Base-by-base conservation (phyloP, 2,329 filamentous ascomycete species). In the Xylaria sp. region DNA sequence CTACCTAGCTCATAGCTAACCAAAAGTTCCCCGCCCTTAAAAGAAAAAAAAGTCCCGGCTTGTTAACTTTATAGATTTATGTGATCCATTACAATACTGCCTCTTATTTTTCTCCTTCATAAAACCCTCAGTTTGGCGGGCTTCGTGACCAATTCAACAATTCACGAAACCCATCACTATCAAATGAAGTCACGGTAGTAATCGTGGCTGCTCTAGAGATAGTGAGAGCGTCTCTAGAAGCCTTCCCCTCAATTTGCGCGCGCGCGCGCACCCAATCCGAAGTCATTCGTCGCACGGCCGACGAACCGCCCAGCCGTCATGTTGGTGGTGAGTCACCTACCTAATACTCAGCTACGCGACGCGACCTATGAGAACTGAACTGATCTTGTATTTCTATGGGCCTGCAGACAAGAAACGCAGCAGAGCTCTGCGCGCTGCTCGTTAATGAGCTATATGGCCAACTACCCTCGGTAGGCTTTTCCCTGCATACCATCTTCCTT, bases 391-490 rank as follows among this genome's bases (percentile, higher is more conserved):
- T 2, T 44, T 31, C 61, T 8, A n/a, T 58, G 28, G 61, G 63
- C 50, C 56, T n/a, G 15, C 72, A 91, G 89, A 89, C 89, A 70
- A 90, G 94, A 84, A 88, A 92, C 80, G 87, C 92, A 74, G 90
- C 92, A 78, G 93, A 98, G 88, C 92, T 98, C 78, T 97, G 94
- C 85, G 89, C 91, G 84, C 90, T 97, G 79, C 88, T 98, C 72
- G 91, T 98, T 72, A 90, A 94, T 79, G 94, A 98, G 80, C 87
- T 93, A 69, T 95, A 96, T 81, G 96, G 96, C 78, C 93, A 97
- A 83, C 89, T 98, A 68, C 94, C 94, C 71, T 93, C 94, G 79
- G 95, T 98, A 92, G 77, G 91, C 84, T 63, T 66, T 68, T 39
- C 34, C 28, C 28, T 37, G 7, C 13, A 25, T 20, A 8, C 51